These are phyloP conservation scores for Hyparrhenia diplandra DNA, from an alignment of 176 grass and related monocot species.

Conservation along the genomic window DNA sequence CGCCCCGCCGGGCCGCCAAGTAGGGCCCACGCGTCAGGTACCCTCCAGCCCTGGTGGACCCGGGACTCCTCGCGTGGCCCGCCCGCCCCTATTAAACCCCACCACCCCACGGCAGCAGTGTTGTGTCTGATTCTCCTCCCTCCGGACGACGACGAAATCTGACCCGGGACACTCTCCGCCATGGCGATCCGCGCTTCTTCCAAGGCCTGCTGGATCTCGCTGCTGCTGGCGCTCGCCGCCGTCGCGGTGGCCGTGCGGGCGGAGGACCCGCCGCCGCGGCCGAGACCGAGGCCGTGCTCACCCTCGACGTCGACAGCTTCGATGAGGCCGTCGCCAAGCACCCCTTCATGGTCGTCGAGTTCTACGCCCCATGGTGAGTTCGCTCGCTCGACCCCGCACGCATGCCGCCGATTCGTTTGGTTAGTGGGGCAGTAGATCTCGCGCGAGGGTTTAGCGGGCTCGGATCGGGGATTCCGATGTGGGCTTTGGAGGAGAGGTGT, in stretches of 20 bases:
- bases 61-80: not conserved
- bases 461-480: not conserved
- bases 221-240: conserved; percentile 1
- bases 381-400: rapidly evolving
- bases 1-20: not conserved
- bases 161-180: not conserved
- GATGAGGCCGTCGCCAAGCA: conserved; percentile 71
- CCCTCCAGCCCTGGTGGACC: no score
- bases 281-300: conserved; percentile 65
- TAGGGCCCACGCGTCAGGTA: rapidly evolving
- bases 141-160: not conserved
- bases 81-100: not conserved
- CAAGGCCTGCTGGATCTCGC: conserved; percentile 44
- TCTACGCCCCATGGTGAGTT: conserved; percentile 97
- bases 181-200: conserved; percentile 55
- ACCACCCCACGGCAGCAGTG: not conserved
- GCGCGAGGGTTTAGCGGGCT: not conserved
- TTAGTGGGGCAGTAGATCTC: not conserved
- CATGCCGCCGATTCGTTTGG: not conserved
- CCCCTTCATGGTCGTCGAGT: conserved; percentile 88
- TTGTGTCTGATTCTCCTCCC: not conserved
- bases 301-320: conserved; percentile 70
- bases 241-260: not conserved
- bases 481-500: no score
- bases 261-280: not conserved